Evolutionary conservation across 1,284 basidiomycete species (phyloP), one percentile per base, ranked within the genome.

Genomic region (Leucoagaricus sp.): DNA sequence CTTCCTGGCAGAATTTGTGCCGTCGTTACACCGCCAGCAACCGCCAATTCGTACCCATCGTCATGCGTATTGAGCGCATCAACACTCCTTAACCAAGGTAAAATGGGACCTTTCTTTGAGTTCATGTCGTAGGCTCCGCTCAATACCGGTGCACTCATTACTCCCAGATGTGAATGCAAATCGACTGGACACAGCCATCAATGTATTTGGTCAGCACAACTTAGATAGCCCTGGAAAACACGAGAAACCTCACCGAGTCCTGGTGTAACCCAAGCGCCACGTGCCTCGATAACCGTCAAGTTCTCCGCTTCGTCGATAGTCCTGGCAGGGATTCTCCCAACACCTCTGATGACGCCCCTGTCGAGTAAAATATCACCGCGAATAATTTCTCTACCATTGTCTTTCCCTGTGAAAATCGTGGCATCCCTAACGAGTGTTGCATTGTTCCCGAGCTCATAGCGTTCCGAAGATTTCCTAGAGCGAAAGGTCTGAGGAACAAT

Each of bases 131-230:
- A 62, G 7, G 81, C 72, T 17, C 83, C 85, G 21, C 65, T 60
- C 25, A 85, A 72, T 15, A 74, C 65, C 0, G 92, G 92, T 1
- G 81, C 67, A 52, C 86, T 80, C 60, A 84, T 71, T 6, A 94
- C 73, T 1, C 90, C 93, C 19, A 93, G 71, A 66, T 94, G 93
- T 1, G 89, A 90, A 70, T 96, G 87, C 60, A 93, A 73, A 66
- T 93, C 90, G 36, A 93, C 86, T 83, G 28, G 9, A 41, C 40
- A n/a, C 36, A 44, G 10, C n/a, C n/a, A n/a, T n/a, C n/a, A n/a
- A n/a, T n/a, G n/a, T n/a, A n/a, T n/a, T n/a, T n/a, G n/a, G n/a
- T n/a, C n/a, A n/a, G n/a, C n/a, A n/a, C n/a, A n/a, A n/a, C n/a
- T n/a, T n/a, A n/a, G n/a, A n/a, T n/a, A n/a, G n/a, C n/a, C n/a